phyloP scores from a whole-genome alignment of 2,329 filamentous ascomycete genomes.

The Xylaria sp. region DNA sequence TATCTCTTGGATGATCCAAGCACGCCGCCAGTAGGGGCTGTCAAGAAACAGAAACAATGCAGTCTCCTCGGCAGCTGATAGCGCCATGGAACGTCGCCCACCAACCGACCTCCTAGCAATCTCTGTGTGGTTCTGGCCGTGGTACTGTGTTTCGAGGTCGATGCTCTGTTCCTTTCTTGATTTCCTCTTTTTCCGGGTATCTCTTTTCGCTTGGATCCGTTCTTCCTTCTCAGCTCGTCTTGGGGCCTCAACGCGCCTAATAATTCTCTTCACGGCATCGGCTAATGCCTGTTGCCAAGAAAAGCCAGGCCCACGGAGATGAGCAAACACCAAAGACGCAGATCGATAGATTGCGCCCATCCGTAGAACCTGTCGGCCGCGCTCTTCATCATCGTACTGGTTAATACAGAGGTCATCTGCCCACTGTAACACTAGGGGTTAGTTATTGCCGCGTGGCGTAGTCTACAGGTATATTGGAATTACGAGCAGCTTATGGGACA shows the following conservation, averaged over 20 bases:
- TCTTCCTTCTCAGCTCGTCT: constrained; percentile 14
- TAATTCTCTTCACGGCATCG: constrained; percentile 21
- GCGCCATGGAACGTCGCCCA: constrained; percentile 14
- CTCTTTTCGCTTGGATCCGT: constrained; percentile 17
- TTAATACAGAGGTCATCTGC: constrained; percentile 38
- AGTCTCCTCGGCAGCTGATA: constrained; percentile 33
- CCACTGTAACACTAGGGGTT: constrained; percentile 14
- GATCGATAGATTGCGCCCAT: constrained; percentile 37
- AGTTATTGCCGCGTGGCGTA: constrained; percentile 1
- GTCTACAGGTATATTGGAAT: background rate
- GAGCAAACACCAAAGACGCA: constrained; percentile 31
- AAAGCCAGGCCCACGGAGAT: constrained; percentile 20
- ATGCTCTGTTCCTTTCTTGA: constrained; percentile 8
- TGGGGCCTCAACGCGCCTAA: constrained; percentile 5
- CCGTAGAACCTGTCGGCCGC: constrained; percentile 29
- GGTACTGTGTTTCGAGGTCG: background rate
- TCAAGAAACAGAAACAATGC: constrained; percentile 33
- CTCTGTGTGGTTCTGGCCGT: background rate
- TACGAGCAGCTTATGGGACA: background rate
- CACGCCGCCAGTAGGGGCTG: constrained; percentile 32
- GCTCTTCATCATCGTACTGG: constrained; percentile 34
- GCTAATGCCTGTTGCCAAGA: constrained; percentile 22
- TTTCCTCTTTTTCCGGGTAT: constrained; percentile 20
- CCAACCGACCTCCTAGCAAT: background rate
- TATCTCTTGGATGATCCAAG: constrained; percentile 38